Evolutionary conservation across 2,329 filamentous ascomycete genomes (phyloP).

Genomic region (Alternaria triticina): DNA sequence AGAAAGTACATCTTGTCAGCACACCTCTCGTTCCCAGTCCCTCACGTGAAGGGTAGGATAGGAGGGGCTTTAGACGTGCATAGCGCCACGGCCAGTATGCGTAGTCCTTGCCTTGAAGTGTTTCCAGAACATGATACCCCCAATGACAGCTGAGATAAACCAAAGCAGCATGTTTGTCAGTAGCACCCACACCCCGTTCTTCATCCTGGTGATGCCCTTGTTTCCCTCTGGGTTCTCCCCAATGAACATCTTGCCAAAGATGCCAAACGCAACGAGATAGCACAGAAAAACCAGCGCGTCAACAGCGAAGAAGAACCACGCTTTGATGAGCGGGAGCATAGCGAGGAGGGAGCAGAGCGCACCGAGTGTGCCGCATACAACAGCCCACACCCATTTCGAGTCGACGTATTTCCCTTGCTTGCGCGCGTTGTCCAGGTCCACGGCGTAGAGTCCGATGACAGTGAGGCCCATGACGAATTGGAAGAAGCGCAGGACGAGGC

Average conservation of each 20-base stretch:
- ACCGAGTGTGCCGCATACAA: slow-evolving; percentile 33
- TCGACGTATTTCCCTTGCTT: slow-evolving; percentile 54
- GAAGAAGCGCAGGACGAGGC: slow-evolving; percentile 70
- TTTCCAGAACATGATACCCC: slow-evolving; percentile 64
- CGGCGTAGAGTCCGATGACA: slow-evolving; percentile 73
- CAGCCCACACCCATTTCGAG: slow-evolving; percentile 64
- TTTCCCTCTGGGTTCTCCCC: slow-evolving; percentile 69
- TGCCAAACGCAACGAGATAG: slow-evolving; percentile 81
- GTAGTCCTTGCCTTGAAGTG: slow-evolving; percentile 37
- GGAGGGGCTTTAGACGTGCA: slow-evolving; percentile 28
- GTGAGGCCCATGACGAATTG: slow-evolving; percentile 79
- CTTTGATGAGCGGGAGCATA: slow-evolving; percentile 64
- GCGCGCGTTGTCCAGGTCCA: slow-evolving; percentile 47
- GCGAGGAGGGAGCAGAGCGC: slow-evolving; percentile 59
- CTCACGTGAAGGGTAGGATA: background rate
- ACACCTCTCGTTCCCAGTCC: background rate
- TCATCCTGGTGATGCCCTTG: slow-evolving; percentile 74
- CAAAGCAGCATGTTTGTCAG: slow-evolving; percentile 77
- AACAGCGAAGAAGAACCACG: slow-evolving; percentile 67
- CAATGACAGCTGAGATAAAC: slow-evolving; percentile 67
- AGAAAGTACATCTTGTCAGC: slow-evolving; percentile 6
- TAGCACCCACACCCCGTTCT: slow-evolving; percentile 85
- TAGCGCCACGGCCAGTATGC: slow-evolving; percentile 23
- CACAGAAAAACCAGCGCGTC: slow-evolving; percentile 74
- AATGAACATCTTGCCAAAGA: slow-evolving; percentile 85